These are phyloP conservation scores for Tetrapisispora namnaoensis DNA, from an alignment of 805 yeast genomes.

Conservation along the genomic window DNA sequence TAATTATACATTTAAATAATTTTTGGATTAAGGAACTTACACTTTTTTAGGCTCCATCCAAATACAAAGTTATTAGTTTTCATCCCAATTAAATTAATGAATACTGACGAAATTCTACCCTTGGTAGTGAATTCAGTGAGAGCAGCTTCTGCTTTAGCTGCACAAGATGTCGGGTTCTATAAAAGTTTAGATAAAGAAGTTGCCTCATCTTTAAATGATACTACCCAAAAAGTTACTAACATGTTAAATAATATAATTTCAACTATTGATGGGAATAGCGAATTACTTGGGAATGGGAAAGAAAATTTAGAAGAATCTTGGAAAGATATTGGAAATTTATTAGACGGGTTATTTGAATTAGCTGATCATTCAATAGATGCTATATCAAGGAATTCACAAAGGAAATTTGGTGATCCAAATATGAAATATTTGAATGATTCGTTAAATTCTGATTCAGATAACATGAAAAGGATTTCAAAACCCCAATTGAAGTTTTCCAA, in stretches of 20 bases:
- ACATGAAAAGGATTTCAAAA: constrained; percentile 36
- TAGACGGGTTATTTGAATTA: constrained; percentile 69
- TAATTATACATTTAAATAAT: too few relatives aligned
- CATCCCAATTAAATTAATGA: not conserved
- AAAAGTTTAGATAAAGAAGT: constrained; percentile 47
- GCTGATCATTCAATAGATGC: constrained; percentile 60
- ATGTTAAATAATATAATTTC: constrained; percentile 39
- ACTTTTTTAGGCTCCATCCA: too few relatives aligned
- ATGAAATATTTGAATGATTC: constrained; percentile 46
- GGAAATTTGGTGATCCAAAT: constrained; percentile 12
- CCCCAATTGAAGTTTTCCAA: constrained; percentile 59
- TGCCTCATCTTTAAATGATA: constrained; percentile 30
- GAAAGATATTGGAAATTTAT: constrained; percentile 48
- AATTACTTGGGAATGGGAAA: constrained; percentile 27
- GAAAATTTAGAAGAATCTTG: constrained; percentile 44
- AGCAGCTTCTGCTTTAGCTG: constrained; percentile 57
- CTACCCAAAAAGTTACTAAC: constrained; percentile 35
- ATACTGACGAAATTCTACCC: constrained; percentile 4
- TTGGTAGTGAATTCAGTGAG: constrained; percentile 39
- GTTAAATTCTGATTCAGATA: constrained; percentile 9
- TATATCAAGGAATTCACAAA: constrained; percentile 15
- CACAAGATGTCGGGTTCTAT: constrained; percentile 74
- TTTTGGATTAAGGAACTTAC: too few relatives aligned
- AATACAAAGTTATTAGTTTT: not conserved
- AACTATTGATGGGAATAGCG: constrained; percentile 29